A percentile compares a stretch with the other conserved stretches of the same genome.
Evolutionary conservation across 345 rosid species (phyloP).

Genomic region (Gynandropsis gynandra): DNA sequence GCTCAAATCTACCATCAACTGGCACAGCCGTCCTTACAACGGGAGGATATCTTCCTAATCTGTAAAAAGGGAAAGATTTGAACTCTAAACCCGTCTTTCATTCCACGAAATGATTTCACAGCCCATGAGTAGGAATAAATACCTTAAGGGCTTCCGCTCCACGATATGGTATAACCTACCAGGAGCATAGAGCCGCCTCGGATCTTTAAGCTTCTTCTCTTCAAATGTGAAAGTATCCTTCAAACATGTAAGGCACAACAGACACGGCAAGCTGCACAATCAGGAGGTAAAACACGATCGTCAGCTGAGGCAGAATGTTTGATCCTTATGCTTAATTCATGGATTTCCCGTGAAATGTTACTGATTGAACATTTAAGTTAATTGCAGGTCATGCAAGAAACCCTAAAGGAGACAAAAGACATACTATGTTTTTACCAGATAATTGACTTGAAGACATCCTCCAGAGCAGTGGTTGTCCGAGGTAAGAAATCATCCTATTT

Average conservation of each 20-base stretch:
- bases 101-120: background rate
- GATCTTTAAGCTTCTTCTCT: conserved; percentile 74
- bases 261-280: conserved; percentile 78
- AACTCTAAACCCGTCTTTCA: background rate
- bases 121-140: conserved; percentile 13
- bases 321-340: background rate
- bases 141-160: conserved; percentile 82
- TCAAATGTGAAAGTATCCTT: conserved; percentile 88
- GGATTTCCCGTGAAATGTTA: background rate
- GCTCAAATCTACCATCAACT: conserved; percentile 95
- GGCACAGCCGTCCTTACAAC: conserved; percentile 97
- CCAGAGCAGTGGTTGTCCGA: conserved; percentile 75
- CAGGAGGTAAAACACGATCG: conserved; percentile 16
- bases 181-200: conserved; percentile 86
- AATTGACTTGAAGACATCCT: conserved; percentile 72
- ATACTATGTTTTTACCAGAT: conserved; percentile 62
- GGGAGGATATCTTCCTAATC: conserved; percentile 85
- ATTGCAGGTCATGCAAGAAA: conserved; percentile 1
- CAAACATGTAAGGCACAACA: conserved; percentile 74
- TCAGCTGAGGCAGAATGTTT: conserved; percentile 8
- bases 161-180: conserved; percentile 92
- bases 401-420: conserved; percentile 30
- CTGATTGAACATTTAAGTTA: too few species aligned
- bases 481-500: conserved; percentile 94
- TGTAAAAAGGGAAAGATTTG: conserved; percentile 26